Evolutionary conservation across 371 early-diverging fungal genomes (phyloP).

Genomic region (Mortierella sp.): DNA sequence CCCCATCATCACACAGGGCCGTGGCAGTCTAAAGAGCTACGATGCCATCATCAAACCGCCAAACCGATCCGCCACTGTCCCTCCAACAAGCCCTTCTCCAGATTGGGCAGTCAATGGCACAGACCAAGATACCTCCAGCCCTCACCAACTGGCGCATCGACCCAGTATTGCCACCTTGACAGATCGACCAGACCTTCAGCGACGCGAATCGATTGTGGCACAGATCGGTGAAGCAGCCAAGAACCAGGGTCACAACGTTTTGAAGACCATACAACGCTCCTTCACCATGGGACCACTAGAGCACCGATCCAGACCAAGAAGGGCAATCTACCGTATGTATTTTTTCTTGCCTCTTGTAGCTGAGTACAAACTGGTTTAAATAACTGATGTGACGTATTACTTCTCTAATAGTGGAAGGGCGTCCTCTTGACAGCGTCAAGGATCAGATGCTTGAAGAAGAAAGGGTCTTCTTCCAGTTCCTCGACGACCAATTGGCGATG

Average conservation of each 20-base stretch:
- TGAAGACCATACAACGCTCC: conserved; percentile 19
- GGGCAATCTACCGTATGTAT: conserved; percentile 25
- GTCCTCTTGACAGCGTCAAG: conserved; percentile 64
- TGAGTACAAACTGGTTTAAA: not conserved
- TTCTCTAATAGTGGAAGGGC: conserved; percentile 23
- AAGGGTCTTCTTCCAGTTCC: conserved; percentile 36
- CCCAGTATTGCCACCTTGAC: not conserved
- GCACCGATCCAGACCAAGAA: not conserved
- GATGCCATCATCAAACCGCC: conserved; percentile 26
- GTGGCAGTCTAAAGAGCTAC: conserved; percentile 19
- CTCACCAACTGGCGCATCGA: not conserved
- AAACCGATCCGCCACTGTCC: not conserved
- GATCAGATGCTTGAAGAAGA: conserved; percentile 43
- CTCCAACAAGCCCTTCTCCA: not conserved
- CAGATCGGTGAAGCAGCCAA: conserved; percentile 17
- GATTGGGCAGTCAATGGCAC: not conserved
- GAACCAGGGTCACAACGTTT: conserved; percentile 13
- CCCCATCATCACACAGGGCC: conserved; percentile 31
- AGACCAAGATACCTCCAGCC: not conserved
- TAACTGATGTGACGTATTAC: not conserved
- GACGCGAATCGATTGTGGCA: conserved; percentile 8
- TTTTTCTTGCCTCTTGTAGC: not conserved
- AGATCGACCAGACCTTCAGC: not conserved
- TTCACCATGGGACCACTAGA: conserved; percentile 11
- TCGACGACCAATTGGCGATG: conserved; percentile 40